phyloP scores from a whole-genome alignment of 345 rosid species.

The Acer saccharum region DNA sequence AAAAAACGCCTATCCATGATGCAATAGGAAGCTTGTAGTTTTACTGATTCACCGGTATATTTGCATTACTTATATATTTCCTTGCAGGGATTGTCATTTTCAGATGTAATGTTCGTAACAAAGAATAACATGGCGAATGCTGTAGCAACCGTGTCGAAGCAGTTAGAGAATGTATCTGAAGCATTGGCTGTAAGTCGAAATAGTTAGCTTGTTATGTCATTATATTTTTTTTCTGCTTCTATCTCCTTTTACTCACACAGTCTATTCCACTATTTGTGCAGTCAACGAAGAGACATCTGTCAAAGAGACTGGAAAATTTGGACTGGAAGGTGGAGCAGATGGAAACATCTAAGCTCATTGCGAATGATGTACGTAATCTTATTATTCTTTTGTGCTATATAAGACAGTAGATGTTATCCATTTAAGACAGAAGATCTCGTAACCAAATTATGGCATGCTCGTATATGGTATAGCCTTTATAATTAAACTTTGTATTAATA shows the following conservation, averaged over 20 bases:
- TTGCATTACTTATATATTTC: background rate
- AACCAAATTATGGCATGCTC: too few species aligned
- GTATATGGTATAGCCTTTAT: background rate
- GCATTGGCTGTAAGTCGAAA: constrained; percentile 64
- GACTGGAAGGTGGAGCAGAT: constrained; percentile 87
- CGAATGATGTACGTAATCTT: constrained; percentile 49
- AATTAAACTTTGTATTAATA: background rate
- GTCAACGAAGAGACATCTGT: constrained; percentile 84
- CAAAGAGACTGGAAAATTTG: constrained; percentile 71
- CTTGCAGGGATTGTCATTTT: constrained; percentile 84
- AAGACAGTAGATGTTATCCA: background rate
- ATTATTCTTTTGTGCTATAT: constrained; percentile 9
- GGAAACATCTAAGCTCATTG: constrained; percentile 66
- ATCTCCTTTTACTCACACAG: constrained; percentile 4
- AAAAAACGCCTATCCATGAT: constrained; percentile 5
- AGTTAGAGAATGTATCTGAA: constrained; percentile 74
- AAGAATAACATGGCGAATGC: constrained; percentile 89
- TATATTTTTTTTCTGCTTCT: background rate
- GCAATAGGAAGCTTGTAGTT: constrained; percentile 8
- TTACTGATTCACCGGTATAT: background rate
- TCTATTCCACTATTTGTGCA: constrained; percentile 42
- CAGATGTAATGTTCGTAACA: constrained; percentile 90
- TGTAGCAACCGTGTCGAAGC: constrained; percentile 73
- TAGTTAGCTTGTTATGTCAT: background rate
- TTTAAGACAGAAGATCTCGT: background rate